Evolutionary conservation across 768 basidiomycete genomes (phyloP).

Genomic region (Phanerodontia chrysosporium): DNA sequence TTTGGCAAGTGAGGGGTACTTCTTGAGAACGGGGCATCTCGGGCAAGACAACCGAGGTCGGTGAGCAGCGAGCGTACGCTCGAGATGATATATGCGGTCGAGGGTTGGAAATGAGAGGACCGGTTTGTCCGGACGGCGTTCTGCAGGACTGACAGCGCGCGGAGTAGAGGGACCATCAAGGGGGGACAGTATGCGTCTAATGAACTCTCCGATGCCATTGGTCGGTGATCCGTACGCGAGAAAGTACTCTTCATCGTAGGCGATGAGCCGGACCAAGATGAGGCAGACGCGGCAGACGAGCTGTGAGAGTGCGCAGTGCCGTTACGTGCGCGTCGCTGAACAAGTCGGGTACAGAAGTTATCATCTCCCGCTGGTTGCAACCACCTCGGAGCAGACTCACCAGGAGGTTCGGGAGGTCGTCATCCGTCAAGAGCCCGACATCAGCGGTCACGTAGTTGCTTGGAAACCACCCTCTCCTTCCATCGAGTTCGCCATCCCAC

Average conservation of each 20-base stretch:
- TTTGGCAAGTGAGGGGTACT: conserved; percentile 60
- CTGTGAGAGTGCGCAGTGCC: conserved; percentile 45
- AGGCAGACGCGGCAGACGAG: conserved; percentile 46
- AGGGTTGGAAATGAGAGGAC: conserved; percentile 83
- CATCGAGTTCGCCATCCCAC: conserved; percentile 97
- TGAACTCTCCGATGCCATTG: conserved; percentile 43
- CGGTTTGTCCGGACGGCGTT: conserved; percentile 78
- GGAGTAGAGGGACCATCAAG: conserved; percentile 79
- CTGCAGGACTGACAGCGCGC: conserved; percentile 82
- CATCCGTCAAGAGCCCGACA: conserved; percentile 52
- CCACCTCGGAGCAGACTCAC: conserved; percentile 30
- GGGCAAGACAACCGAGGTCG: conserved; percentile 77
- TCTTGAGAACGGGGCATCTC: conserved; percentile 72
- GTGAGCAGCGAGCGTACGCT: conserved; percentile 86
- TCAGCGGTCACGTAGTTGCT: conserved; percentile 89
- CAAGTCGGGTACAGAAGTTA: background rate
- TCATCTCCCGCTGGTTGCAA: background rate
- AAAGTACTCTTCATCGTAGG: conserved; percentile 29
- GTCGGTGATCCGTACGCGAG: conserved; percentile 38
- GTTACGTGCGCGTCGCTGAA: background rate
- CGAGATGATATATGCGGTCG: conserved; percentile 92
- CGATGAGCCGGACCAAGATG: conserved; percentile 49
- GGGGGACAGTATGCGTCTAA: conserved; percentile 62
- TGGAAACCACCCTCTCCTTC: conserved; percentile 93
- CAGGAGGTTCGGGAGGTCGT: conserved; percentile 41